Conservation (phyloP, 192 early-diverging fungal genomes). For the Entomortierella beljakovae region DNA sequence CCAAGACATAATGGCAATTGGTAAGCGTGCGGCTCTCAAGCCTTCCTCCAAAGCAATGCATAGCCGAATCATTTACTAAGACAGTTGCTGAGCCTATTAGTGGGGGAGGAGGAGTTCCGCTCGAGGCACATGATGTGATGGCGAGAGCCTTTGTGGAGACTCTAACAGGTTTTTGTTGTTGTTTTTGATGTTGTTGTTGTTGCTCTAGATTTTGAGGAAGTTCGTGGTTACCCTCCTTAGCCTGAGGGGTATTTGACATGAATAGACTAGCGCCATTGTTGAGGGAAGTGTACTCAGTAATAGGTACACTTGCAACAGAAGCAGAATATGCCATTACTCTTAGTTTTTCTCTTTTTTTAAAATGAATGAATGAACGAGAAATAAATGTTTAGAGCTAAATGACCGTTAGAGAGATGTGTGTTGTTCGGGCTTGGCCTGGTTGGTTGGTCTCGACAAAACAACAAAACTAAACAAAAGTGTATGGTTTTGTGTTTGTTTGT, state of each 20-base stretch:
- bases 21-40: constrained; percentile 38
- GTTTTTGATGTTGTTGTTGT: neutral
- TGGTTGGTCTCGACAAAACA: too few species aligned
- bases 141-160: constrained; percentile 45
- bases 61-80: constrained; percentile 27
- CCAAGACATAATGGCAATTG: constrained; percentile 43
- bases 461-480: too few species aligned
- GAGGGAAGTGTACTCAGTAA: neutral
- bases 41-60: constrained; percentile 43
- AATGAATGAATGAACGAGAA: too few species aligned
- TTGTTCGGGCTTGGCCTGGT: too few species aligned
- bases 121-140: constrained; percentile 32
- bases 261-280: neutral
- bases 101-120: constrained; percentile 35
- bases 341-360: neutral
- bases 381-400: too few species aligned
- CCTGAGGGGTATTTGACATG: neutral
- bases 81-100: constrained; percentile 46
- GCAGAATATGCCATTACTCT: neutral
- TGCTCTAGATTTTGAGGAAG: neutral
- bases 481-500: too few species aligned
- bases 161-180: neutral
- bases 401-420: too few species aligned
- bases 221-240: neutral
- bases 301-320: neutral